phyloP scores from a whole-genome alignment of 1,284 basidiomycete species.

The Nidula niveotomentosa region DNA sequence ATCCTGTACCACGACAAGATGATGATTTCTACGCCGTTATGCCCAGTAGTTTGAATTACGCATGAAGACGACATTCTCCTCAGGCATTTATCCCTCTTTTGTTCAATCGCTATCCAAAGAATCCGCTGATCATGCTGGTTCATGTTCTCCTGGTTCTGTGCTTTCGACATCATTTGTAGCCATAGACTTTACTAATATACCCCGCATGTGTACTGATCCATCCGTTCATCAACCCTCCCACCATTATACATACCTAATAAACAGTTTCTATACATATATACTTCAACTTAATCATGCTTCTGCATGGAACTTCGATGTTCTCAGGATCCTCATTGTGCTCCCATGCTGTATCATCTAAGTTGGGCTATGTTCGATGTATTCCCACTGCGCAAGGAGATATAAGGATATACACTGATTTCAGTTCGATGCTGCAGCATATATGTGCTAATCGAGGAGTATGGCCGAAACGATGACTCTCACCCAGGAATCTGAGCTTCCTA shows the following conservation, averaged over 20 bases:
- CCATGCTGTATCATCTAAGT: too few species aligned
- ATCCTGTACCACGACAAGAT: conserved; percentile 23
- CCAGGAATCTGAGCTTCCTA: conserved; percentile 9
- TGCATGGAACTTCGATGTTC: too few species aligned
- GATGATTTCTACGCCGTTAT: conserved; percentile 21
- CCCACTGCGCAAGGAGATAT: too few species aligned
- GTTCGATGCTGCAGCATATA: too few species aligned
- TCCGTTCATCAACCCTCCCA: background rate
- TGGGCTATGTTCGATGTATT: too few species aligned
- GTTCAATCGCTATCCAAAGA: background rate
- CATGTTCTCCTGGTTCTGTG: conserved; percentile 5
- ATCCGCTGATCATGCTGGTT: conserved; percentile 10
- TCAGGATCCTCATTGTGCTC: too few species aligned
- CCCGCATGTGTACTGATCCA: background rate
- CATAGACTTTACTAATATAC: background rate
- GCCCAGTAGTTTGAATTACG: conserved; percentile 4
- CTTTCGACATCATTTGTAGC: too few species aligned
- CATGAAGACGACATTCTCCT: background rate
- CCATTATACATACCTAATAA: too few species aligned
- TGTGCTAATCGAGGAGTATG: background rate
- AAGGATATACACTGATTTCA: too few species aligned
- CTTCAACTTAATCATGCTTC: too few species aligned
- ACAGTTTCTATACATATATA: too few species aligned
- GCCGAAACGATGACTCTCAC: background rate
- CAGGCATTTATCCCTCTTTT: background rate